Conservation (phyloP, 2,329 filamentous ascomycete genomes). For the Aspergillus pseudonomiae region DNA sequence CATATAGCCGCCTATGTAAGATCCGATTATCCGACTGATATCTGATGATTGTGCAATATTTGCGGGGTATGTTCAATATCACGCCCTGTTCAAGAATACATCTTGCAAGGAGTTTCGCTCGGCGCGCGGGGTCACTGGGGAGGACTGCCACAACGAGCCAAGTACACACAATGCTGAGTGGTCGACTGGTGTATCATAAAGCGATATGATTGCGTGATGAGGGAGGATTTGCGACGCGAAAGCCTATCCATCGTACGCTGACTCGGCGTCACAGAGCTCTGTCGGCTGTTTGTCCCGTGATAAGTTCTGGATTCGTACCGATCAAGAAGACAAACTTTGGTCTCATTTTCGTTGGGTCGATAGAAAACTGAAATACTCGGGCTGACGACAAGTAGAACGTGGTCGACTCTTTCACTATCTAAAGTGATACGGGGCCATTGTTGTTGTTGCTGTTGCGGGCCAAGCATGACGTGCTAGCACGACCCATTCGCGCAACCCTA, state of each 20-base stretch:
- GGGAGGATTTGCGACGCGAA: constrained; percentile 9
- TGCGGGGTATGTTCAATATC: constrained; percentile 25
- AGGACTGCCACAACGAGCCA: background rate
- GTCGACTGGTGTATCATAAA: background rate
- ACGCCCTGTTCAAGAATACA: background rate
- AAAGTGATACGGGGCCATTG: background rate
- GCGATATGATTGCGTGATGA: constrained; percentile 16
- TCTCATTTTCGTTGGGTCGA: background rate
- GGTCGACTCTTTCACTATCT: background rate
- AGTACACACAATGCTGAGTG: background rate
- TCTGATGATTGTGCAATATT: constrained; percentile 24
- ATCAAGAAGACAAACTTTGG: background rate
- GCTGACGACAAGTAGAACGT: background rate
- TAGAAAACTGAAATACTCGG: background rate
- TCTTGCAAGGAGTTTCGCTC: background rate
- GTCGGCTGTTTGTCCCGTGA: background rate
- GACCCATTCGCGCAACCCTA: constrained; percentile 17
- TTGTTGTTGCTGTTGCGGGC: constrained; percentile 10
- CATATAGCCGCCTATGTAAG: constrained; percentile 17
- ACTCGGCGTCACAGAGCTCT: constrained; percentile 4
- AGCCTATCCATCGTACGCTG: constrained; percentile 5
- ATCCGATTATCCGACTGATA: constrained; percentile 20
- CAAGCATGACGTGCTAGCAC: constrained; percentile 32
- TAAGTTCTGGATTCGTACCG: background rate
- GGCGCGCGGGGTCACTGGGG: constrained; percentile 11